Evolutionary conservation across 2,329 filamentous ascomycete genomes (phyloP).

Genomic region (Sarocladiaceae sp.): DNA sequence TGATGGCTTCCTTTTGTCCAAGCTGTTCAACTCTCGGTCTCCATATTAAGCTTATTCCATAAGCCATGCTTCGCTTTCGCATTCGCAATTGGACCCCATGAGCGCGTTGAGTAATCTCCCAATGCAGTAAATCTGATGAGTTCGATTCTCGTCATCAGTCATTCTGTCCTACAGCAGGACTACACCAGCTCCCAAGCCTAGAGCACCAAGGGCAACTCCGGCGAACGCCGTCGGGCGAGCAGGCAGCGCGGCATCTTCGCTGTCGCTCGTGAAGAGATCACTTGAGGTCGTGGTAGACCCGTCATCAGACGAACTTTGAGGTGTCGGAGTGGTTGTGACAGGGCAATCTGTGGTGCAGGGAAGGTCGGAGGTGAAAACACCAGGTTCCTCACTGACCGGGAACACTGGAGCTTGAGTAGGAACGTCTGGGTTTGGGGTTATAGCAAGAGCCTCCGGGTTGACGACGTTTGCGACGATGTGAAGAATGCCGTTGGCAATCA

Average conservation of each 20-base stretch:
- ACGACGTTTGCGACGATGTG: conserved; percentile 54
- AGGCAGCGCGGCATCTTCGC: conserved; percentile 15
- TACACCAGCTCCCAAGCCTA: conserved; percentile 25
- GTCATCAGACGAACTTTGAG: conserved; percentile 12
- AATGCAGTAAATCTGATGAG: too few relatives aligned
- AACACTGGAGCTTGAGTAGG: conserved; percentile 48
- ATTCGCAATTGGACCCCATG: background rate
- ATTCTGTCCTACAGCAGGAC: conserved; percentile 17
- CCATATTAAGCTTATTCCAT: too few relatives aligned
- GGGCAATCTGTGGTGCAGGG: conserved; percentile 38
- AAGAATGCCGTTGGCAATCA: conserved; percentile 54
- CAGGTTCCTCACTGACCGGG: conserved; percentile 41
- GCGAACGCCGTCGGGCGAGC: conserved; percentile 22
- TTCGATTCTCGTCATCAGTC: background rate
- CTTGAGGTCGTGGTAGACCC: conserved; percentile 11
- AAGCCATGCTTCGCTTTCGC: background rate
- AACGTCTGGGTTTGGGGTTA: conserved; percentile 31
- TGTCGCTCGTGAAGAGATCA: conserved; percentile 17
- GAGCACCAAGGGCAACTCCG: conserved; percentile 23
- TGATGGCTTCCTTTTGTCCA: too few relatives aligned
- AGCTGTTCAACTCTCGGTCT: too few relatives aligned
- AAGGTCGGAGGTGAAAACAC: conserved; percentile 37
- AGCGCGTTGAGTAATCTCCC: too few relatives aligned
- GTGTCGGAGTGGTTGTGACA: conserved; percentile 21
- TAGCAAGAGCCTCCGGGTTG: conserved; percentile 34